Evolutionary conservation across 148 eudicot genomes (phyloP), one percentile per base, ranked within the genome.

Genomic region (Persicaria maculosa): DNA sequence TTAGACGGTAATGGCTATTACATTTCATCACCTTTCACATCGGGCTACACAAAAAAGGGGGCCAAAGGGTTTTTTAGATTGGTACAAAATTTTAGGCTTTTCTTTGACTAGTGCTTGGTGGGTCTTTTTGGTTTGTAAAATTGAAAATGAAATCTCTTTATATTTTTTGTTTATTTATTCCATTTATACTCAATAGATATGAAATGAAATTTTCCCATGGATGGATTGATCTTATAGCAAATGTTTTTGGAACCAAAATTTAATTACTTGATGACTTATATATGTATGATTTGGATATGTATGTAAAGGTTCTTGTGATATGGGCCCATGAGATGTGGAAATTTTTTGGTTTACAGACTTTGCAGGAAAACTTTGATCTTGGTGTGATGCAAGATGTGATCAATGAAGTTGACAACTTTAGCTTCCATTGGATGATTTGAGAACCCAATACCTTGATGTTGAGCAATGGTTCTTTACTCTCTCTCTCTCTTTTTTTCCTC

Each of bases 371-470:
- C 55, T 7, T 1, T 36, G 70, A 65, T 65, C 70, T 40, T 25
- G 68, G 68, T 9, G 25, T 61, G 68, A 61, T 22, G 44, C 68
- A 61, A 16, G 68, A 61, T 61, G 15, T 61, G 68, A 61, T 61
- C 44, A 36, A 40, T 65, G 46, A 65, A 65, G 70, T 65, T 65
- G 70, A 65, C 70, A 65, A 65, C 70, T 17, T 8, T 46, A 64
- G 44, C 14, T 65, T 46, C 46, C 45, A 36, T 65, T 65, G 70
- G 70, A 65, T 15, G 46, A 15, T 65, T 65, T 61, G 11, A 15
- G 68, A 25, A 7, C 12, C 31, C 15, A 10, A 16, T 19, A 61
- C 68, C 68, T 61, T 65, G 70, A 40, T 65, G 9, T 40, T 65
- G 70, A 40, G 70, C 40, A 65, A 65, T 36, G 19, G n/a, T 17